Base-by-base conservation (phyloP, 768 basidiomycete species). In the Lepiota subincarnata region DNA sequence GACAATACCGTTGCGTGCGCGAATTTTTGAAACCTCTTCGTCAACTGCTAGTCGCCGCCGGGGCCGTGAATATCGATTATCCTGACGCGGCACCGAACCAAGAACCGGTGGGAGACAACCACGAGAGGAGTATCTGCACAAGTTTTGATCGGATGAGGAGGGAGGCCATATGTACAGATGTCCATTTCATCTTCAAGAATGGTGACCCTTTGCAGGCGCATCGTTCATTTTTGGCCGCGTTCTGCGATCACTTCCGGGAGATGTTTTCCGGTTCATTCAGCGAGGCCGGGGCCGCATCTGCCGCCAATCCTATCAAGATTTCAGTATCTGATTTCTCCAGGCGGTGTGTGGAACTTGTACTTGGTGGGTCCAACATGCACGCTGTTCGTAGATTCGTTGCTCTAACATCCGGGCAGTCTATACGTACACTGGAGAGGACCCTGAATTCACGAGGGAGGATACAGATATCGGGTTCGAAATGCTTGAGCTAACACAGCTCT, bases 191-290 rank as follows among this genome's bases (percentile, higher is more conserved):
- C 2, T 73, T 78, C 50, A 41, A 57, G 7, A 59, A 63, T 2
- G 53, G 59, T 7, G 60, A 64, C 4, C 57, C 53, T 10, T 12
- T 54, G 38, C 14, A 11, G 2, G 76, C 72, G 0, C 78, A 78
- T 58, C 70, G 73, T 4, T 53, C 64, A 1, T 73, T 73, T 54
- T 60, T 80, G 37, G 68, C 69, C 13, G 69, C 68, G 3, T 65
- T 58, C 34, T 70, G 68, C 56, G 59, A 65, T 4, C 60, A 69
- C 50, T 73, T 76, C 58, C 44, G 56, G n/a, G 57, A 63, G 43
- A 41, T 58, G 12, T 71, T 75, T 54, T 62, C 57, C 5, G 64
- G 55, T 18, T 56, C 48, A 4, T 67, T 64, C 41, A 41, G 40
- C 16, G 70, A 69, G 43, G 45, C 45, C 18, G 45, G 45, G 3